A percentile compares a stretch with the other conserved stretches of the same genome.
phyloP scores from a whole-genome alignment of 2,329 filamentous ascomycete species.

The Curvularia sp. region DNA sequence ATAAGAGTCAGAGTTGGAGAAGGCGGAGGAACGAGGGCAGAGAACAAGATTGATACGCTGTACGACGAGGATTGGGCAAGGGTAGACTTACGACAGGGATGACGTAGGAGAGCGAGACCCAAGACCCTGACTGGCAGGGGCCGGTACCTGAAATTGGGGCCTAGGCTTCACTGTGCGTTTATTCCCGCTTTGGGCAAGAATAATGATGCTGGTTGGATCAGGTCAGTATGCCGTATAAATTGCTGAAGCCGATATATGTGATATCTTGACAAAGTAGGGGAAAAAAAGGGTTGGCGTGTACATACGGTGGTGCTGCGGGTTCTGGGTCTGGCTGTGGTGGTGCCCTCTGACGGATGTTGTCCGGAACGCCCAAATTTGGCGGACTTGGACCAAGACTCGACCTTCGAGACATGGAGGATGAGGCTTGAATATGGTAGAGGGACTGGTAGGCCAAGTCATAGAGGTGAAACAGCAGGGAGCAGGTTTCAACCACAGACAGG shows the following conservation, averaged over 20 bases:
- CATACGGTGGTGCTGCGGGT: constrained; percentile 40
- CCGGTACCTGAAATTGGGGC: constrained; percentile 29
- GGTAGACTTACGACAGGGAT: constrained; percentile 30
- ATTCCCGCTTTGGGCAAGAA: constrained; percentile 32
- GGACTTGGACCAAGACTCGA: not conserved
- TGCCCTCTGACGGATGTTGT: not conserved
- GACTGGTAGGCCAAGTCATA: constrained; percentile 7
- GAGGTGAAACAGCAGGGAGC: not conserved
- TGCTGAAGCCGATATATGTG: not conserved
- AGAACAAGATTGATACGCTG: constrained; percentile 5
- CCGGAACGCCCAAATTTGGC: not conserved
- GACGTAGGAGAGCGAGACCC: constrained; percentile 33
- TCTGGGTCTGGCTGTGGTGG: constrained; percentile 31
- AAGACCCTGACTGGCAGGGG: constrained; percentile 25
- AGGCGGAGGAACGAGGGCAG: not conserved
- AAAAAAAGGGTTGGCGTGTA: constrained; percentile 5
- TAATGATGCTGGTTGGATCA: constrained; percentile 29
- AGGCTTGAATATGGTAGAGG: constrained; percentile 2
- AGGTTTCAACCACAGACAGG: not conserved
- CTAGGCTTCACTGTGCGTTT: constrained; percentile 9
- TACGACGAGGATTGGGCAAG: constrained; percentile 17
- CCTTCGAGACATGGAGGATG: not conserved
- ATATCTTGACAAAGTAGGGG: not conserved
- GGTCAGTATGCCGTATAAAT: not conserved
- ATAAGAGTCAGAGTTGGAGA: not conserved